Evolutionary conservation across 1,284 basidiomycete species (phyloP), one percentile per base, ranked within the genome.

Genomic region (Exobasidium rhododendri): DNA sequence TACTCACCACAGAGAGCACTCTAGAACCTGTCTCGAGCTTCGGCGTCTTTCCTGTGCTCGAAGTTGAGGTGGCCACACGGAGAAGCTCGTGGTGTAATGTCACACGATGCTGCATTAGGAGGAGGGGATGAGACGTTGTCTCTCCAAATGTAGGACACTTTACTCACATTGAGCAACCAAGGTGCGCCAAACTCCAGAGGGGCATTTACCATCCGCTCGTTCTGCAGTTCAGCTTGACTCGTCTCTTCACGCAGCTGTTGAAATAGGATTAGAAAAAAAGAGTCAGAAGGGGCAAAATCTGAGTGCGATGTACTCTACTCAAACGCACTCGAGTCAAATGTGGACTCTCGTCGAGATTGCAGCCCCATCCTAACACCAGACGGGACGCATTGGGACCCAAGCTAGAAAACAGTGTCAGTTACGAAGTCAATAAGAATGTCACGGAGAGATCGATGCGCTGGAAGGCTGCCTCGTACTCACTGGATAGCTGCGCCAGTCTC

Each of bases 81-180:
- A 59, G 46, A 7, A 80, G 61, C 64, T 75, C 76, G 24, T 68
- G 65, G 58, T 79, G 78, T 10, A 80, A 63, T 44, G 76, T 75
- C 7, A 71, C 69, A 22, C 78, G 78, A 52, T 80, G 78, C 47
- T 50, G 22, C 14, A 44, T 14, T n/a, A 22, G 43, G 43, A 14
- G 14, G 43, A 14, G 14, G 43, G n/a, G 14, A 14, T 44, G 14
- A 14, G 43, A 14, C 43, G 14, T n/a, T 44, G n/a, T n/a, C 14
- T 44, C 43, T 14, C 43, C 43, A 14, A 44, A 22, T 14, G 14
- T n/a, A 14, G 43, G 14, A 14, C 43, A n/a, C n/a, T n/a, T n/a
- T n/a, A 20, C 47, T 50, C 47, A 50, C 47, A 56, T 73, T 77
- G 28, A 79, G 65, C 10, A 76, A 65, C 75, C 73, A 73, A 2